Conservation (phyloP, 78 protist species). For the Chrysochromulina tobinii region DNA sequence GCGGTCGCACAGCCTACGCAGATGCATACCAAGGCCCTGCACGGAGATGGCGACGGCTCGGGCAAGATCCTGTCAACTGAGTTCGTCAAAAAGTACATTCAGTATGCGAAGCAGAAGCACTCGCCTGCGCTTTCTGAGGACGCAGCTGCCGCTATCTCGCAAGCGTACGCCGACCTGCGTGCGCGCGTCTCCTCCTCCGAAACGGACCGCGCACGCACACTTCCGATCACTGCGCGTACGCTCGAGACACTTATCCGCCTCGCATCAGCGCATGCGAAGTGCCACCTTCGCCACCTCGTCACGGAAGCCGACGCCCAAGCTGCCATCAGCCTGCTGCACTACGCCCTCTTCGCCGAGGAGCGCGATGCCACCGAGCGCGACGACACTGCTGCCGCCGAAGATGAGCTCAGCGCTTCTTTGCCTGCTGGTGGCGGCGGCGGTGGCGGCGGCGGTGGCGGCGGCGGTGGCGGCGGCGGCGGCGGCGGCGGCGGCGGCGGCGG, state of each 20-base stretch:
- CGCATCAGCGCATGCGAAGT: conserved; percentile 95
- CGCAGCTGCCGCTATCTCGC: neutral
- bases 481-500: too few species aligned
- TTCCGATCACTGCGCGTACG: conserved; percentile 96
- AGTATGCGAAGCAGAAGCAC: conserved; percentile 46
- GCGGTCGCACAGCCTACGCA: neutral
- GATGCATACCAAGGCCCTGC: neutral
- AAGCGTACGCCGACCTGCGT: conserved; percentile 39
- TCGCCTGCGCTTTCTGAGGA: conserved; percentile 27
- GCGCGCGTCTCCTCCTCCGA: neutral
- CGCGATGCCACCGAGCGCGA: too few species aligned
- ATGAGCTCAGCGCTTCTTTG: neutral
- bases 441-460: too few species aligned
- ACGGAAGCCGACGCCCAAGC: conserved; percentile 11
- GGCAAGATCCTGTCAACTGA: neutral
- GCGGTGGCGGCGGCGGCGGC: too few species aligned
- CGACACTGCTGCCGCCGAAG: neutral
- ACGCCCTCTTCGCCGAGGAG: neutral
- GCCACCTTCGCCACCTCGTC: conserved; percentile 64
- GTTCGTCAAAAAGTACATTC: conserved; percentile 66
- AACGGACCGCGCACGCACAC: conserved; percentile 32
- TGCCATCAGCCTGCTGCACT: neutral
- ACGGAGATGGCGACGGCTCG: neutral
- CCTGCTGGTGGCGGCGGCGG: too few species aligned
- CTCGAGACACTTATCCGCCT: conserved; percentile 96